Conservation (phyloP, 2,329 filamentous ascomycete species). For the Hirsutella thompsonii region DNA sequence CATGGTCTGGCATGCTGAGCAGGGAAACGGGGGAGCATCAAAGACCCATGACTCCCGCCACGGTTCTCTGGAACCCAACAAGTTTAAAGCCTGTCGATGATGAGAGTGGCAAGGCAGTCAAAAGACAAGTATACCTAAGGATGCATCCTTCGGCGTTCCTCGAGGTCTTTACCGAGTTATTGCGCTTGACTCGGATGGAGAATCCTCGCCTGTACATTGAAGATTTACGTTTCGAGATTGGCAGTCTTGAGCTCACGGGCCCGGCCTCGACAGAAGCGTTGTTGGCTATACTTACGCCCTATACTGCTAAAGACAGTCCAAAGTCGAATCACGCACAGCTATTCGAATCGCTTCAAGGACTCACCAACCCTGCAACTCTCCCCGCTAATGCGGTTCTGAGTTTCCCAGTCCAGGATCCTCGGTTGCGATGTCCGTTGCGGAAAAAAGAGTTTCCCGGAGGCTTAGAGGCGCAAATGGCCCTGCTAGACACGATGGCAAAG, state of each 20-base stretch:
- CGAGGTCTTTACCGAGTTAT: slow-evolving; percentile 52
- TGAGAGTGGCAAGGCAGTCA: slow-evolving; percentile 7
- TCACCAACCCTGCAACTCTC: slow-evolving; percentile 57
- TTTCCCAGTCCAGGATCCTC: slow-evolving; percentile 67
- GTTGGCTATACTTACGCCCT: slow-evolving; percentile 50
- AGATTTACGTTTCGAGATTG: slow-evolving; percentile 56
- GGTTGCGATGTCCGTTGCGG: slow-evolving; percentile 63
- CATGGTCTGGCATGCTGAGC: slow-evolving; percentile 36
- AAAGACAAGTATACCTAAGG: slow-evolving; percentile 50
- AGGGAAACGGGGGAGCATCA: slow-evolving; percentile 39
- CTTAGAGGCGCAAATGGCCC: slow-evolving; percentile 19
- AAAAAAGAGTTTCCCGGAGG: slow-evolving; percentile 30
- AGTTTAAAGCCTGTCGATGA: slow-evolving; percentile 11
- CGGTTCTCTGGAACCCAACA: slow-evolving; percentile 59
- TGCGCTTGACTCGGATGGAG: slow-evolving; percentile 43
- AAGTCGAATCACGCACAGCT: slow-evolving; percentile 27
- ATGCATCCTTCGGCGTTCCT: slow-evolving; percentile 73
- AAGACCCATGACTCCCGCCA: slow-evolving; percentile 57
- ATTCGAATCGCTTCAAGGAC: slow-evolving; percentile 38
- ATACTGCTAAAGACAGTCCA: slow-evolving; percentile 17
- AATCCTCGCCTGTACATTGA: slow-evolving; percentile 51
- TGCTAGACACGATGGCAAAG: slow-evolving; percentile 48
- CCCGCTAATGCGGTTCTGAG: slow-evolving; percentile 57
- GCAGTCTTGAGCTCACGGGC: slow-evolving; percentile 43
- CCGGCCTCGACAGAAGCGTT: slow-evolving; percentile 73